Evolutionary conservation across 495 filamentous ascomycete species (phyloP).

Genomic region (Talaromyces adpressus): DNA sequence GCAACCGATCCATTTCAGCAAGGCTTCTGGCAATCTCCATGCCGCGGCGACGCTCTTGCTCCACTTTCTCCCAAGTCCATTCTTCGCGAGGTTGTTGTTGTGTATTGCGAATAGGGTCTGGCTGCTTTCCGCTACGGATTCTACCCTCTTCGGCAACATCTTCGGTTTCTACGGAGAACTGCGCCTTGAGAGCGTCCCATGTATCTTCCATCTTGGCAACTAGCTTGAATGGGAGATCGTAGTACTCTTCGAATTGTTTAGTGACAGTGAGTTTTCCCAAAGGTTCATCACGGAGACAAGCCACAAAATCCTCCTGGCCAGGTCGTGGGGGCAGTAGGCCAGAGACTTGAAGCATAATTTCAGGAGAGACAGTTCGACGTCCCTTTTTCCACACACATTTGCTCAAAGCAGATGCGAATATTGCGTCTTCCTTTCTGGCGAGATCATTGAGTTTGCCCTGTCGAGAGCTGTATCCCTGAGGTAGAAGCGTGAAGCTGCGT

Average conservation of each 20-base stretch:
- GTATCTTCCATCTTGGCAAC: constrained; percentile 1
- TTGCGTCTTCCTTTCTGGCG: constrained; percentile 16
- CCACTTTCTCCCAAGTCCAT: constrained; percentile 34
- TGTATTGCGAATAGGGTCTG: not conserved
- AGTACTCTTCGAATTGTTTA: constrained; percentile 8
- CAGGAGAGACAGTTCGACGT: constrained; percentile 67
- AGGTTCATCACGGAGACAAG: constrained; percentile 1
- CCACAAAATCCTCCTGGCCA: constrained; percentile 4
- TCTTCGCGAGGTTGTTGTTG: constrained; percentile 10
- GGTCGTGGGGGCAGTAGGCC: constrained; percentile 38
- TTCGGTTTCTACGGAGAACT: not conserved
- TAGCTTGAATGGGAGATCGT: constrained; percentile 7
- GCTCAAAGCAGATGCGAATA: constrained; percentile 62
- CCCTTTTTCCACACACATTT: constrained; percentile 76
- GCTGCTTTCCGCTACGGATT: not conserved
- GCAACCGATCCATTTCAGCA: constrained; percentile 9
- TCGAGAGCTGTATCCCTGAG: constrained; percentile 2
- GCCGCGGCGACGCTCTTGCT: constrained; percentile 35
- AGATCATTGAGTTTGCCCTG: constrained; percentile 7
- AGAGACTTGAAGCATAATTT: constrained; percentile 53
- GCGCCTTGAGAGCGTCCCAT: constrained; percentile 4
- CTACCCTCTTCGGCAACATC: not conserved
- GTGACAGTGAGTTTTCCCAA: constrained; percentile 1
- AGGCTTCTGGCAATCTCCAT: constrained; percentile 19
- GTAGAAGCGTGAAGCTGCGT: constrained; percentile 9